Conservation (phyloP, 305 asterid species). For the Plantago coronopus region DNA sequence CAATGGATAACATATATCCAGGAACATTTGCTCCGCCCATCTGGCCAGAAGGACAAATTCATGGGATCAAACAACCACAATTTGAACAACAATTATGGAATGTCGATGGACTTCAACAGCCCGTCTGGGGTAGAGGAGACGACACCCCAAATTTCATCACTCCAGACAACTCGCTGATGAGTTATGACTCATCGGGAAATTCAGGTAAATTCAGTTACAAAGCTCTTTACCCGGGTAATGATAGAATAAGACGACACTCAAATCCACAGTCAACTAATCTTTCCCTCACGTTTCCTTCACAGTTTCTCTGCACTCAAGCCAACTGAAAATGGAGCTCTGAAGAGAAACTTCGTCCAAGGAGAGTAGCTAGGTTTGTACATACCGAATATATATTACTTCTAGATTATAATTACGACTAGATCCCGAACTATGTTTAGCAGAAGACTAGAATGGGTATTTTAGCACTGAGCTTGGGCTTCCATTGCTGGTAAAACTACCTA, state of each 20-base stretch:
- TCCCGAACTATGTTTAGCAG: constrained; percentile 12
- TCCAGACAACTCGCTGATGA: constrained; percentile 54
- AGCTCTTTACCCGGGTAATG: no score
- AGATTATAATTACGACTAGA: constrained; percentile 7
- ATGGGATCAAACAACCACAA: constrained; percentile 51
- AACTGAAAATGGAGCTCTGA: constrained; percentile 79
- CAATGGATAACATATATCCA: constrained; percentile 40
- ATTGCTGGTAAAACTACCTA: neutral
- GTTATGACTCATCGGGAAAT: constrained; percentile 57
- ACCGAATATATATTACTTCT: constrained; percentile 10
- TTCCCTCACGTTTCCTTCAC: constrained; percentile 11
- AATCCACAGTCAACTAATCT: neutral
- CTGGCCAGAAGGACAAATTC: constrained; percentile 53
- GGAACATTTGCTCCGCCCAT: constrained; percentile 52
- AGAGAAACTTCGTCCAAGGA: constrained; percentile 17
- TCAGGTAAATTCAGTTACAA: constrained; percentile 43
- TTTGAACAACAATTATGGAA: constrained; percentile 57
- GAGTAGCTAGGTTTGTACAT: constrained; percentile 39
- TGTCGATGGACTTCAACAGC: constrained; percentile 52
- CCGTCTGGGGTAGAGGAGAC: constrained; percentile 53
- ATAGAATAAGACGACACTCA: neutral
- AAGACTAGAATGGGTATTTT: constrained; percentile 15
- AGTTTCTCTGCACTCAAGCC: constrained; percentile 71
- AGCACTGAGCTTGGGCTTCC: constrained; percentile 6
- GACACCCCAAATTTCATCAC: constrained; percentile 50